Evolutionary conservation across 2,329 filamentous ascomycete species (phyloP).

Genomic region (Apiospora phragmitis): DNA sequence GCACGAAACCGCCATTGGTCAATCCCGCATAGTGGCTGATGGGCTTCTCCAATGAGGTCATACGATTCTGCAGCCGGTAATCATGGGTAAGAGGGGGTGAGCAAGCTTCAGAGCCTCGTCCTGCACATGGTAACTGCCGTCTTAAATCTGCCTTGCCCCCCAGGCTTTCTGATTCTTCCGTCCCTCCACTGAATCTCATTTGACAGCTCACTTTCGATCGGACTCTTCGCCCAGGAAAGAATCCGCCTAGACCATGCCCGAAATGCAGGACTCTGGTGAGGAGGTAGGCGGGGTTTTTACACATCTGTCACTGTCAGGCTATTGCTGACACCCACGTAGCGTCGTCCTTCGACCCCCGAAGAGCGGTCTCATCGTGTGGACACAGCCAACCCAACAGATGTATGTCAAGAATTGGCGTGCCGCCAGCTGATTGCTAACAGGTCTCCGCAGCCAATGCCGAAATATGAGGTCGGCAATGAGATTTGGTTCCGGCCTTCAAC

Average conservation of each 20-base stretch:
- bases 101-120: neutral
- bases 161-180: neutral
- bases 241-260: neutral
- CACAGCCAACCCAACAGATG: neutral
- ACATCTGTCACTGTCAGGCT: neutral
- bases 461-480: neutral
- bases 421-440: neutral
- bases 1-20: neutral
- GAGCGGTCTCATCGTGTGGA: neutral
- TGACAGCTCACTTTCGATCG: neutral
- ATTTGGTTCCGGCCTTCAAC: neutral
- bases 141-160: neutral
- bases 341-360: neutral
- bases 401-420: neutral
- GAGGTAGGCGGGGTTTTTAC: neutral
- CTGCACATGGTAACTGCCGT: neutral
- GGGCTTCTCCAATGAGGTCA: neutral
- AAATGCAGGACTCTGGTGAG: neutral
- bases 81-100: neutral
- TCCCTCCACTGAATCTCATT: neutral
- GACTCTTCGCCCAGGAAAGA: fast-evolving
- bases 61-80: neutral
- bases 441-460: neutral
- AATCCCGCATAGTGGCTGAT: neutral
- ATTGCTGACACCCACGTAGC: neutral